These are phyloP conservation scores for Russula brevipes DNA, from an alignment of 768 basidiomycete genomes.

Conservation along the genomic window DNA sequence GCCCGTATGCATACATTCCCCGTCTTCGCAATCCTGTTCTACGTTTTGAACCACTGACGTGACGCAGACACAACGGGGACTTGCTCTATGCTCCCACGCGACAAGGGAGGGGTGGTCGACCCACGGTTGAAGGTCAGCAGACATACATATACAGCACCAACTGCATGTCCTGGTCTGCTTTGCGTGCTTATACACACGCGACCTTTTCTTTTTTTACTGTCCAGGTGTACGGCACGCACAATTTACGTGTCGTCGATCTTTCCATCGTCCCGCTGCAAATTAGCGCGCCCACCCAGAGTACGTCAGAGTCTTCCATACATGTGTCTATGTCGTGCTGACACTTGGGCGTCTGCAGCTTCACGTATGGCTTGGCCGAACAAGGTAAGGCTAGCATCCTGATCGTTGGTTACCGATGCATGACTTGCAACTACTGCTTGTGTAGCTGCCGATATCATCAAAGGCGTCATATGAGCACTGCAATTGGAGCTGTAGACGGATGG, in stretches of 20 bases:
- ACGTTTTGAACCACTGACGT: background rate
- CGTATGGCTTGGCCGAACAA: conserved; percentile 43
- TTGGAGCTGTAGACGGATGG: background rate
- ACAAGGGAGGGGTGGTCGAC: conserved; percentile 50
- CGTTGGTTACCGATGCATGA: background rate
- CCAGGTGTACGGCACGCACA: conserved; percentile 53
- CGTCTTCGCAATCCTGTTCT: conserved; percentile 21
- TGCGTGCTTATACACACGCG: accelerated
- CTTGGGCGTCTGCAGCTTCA: conserved; percentile 30
- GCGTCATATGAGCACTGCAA: conserved; percentile 4
- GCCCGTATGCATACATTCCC: conserved; percentile 20
- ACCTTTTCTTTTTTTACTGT: background rate
- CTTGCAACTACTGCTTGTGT: background rate
- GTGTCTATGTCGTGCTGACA: background rate
- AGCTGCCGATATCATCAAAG: conserved; percentile 33
- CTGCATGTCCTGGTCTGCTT: background rate
- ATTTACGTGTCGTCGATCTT: conserved; percentile 52
- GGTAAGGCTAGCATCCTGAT: conserved; percentile 30
- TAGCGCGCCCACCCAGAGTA: conserved; percentile 44
- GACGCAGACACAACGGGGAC: conserved; percentile 43
- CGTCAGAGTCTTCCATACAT: background rate
- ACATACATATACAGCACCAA: too few relatives aligned
- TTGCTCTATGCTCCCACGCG: conserved; percentile 50
- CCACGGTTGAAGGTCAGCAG: conserved; percentile 38
- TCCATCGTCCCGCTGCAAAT: conserved; percentile 51